These are phyloP conservation scores for Trebouxia sp. DNA, from an alignment of 139 green algal genomes.

Conservation along the genomic window DNA sequence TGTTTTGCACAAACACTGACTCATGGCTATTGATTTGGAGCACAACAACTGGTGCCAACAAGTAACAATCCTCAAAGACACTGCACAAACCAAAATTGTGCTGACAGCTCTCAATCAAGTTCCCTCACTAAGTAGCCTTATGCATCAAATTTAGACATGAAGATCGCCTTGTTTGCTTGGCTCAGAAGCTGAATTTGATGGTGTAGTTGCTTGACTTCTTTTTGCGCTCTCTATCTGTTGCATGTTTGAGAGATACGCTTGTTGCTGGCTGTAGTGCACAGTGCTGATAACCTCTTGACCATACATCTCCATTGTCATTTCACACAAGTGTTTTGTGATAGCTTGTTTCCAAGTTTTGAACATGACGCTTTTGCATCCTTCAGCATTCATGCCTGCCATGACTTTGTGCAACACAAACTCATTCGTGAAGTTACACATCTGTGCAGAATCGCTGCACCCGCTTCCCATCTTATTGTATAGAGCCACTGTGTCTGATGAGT, in stretches of 20 bases:
- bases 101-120: slow-evolving; percentile 2
- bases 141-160: slow-evolving; percentile 24
- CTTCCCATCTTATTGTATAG: slow-evolving; percentile 10
- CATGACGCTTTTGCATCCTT: slow-evolving; percentile 24
- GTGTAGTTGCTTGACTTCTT: slow-evolving; percentile 22
- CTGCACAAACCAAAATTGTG: slow-evolving; percentile 11
- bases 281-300: slow-evolving; percentile 21
- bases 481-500: slow-evolving; percentile 1
- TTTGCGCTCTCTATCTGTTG: slow-evolving; percentile 23
- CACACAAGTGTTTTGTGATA: slow-evolving; percentile 22
- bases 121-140: slow-evolving; percentile 4
- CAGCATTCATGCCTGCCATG: slow-evolving; percentile 26
- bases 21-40: slow-evolving; percentile 1
- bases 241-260: slow-evolving; percentile 25
- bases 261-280: slow-evolving; percentile 20
- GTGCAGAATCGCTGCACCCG: slow-evolving; percentile 16
- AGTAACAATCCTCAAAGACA: slow-evolving; percentile 8
- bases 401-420: slow-evolving; percentile 24
- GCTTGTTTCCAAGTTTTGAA: slow-evolving; percentile 25
- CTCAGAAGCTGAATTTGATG: slow-evolving; percentile 21
- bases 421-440: slow-evolving; percentile 21
- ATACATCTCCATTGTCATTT: slow-evolving; percentile 27
- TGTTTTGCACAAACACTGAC: too few relatives aligned
- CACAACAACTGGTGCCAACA: slow-evolving; percentile 1
- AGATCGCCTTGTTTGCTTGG: slow-evolving; percentile 26